phyloP scores from a whole-genome alignment of 176 grass and related monocot species.

The Pharus latifolius region DNA sequence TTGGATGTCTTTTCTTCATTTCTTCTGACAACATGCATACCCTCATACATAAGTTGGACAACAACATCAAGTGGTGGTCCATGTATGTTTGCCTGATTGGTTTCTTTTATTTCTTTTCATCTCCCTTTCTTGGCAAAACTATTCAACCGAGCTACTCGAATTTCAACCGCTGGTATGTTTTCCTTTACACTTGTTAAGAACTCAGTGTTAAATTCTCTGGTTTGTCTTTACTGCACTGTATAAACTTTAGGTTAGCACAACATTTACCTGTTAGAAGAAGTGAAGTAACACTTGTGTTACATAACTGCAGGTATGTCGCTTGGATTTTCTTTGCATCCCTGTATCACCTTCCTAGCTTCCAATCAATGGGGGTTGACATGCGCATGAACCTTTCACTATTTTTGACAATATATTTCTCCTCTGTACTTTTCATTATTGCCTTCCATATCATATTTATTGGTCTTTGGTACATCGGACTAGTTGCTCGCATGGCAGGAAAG shows the following conservation, averaged over 20 bases:
- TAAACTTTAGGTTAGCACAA: background rate
- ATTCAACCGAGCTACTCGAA: slow-evolving; percentile 90
- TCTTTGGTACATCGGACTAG: slow-evolving; percentile 86
- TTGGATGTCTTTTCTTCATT: slow-evolving; percentile 78
- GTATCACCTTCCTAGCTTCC: slow-evolving; percentile 93
- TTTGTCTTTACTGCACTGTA: background rate
- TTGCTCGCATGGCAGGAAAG: slow-evolving; percentile 76
- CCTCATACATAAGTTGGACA: slow-evolving; percentile 83
- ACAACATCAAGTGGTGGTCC: slow-evolving; percentile 95
- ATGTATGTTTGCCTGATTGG: slow-evolving; percentile 96
- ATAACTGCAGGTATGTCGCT: slow-evolving; percentile 72
- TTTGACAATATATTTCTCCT: slow-evolving; percentile 90
- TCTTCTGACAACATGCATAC: slow-evolving; percentile 87
- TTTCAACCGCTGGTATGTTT: slow-evolving; percentile 84
- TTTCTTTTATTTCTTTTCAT: slow-evolving; percentile 99
- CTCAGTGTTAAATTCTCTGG: background rate
- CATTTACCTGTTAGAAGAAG: background rate
- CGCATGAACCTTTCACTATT: slow-evolving; percentile 96
- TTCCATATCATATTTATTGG: slow-evolving; percentile 92
- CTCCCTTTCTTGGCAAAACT: slow-evolving; percentile 82
- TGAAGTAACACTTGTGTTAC: slow-evolving; percentile 1
- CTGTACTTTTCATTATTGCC: slow-evolving; percentile 69
- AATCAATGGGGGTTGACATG: slow-evolving; percentile 97
- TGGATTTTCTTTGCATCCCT: slow-evolving; percentile 91
- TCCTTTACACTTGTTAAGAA: background rate